Evolutionary conservation across 768 basidiomycete species (phyloP).

Genomic region (Agrocybe praecox): DNA sequence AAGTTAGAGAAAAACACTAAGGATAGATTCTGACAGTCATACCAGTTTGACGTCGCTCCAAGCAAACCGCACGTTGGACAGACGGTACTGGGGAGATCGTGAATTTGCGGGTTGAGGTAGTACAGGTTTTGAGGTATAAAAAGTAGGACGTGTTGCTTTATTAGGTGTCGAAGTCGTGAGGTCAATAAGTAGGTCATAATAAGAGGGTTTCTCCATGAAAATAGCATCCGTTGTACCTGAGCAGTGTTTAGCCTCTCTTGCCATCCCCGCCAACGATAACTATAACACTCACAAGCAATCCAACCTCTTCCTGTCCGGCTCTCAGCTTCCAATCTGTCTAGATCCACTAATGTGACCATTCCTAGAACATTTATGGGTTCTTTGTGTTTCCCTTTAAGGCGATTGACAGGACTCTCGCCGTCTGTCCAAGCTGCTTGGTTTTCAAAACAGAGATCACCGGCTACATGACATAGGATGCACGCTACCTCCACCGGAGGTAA

Average conservation of each 20-base stretch:
- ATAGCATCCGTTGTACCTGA: constrained; percentile 81
- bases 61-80: constrained; percentile 70
- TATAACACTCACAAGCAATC: constrained; percentile 67
- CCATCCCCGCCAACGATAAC: neutral
- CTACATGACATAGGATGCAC: constrained; percentile 75
- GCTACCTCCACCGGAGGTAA: constrained; percentile 80
- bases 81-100: constrained; percentile 49
- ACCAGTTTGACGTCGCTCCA: constrained; percentile 86
- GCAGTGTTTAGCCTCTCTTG: neutral
- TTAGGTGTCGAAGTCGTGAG: constrained; percentile 67
- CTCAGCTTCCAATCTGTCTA: constrained; percentile 62
- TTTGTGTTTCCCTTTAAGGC: constrained; percentile 33
- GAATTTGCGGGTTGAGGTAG: constrained; percentile 31
- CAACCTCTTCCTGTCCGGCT: constrained; percentile 67
- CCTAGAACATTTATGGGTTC: constrained; percentile 72
- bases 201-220: constrained; percentile 77
- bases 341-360: constrained; percentile 77
- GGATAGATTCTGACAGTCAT: constrained; percentile 20
- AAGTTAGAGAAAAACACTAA: neutral
- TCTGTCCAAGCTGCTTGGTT: constrained; percentile 35
- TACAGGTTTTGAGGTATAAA: constrained; percentile 60
- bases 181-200: constrained; percentile 83
- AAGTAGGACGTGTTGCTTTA: constrained; percentile 64
- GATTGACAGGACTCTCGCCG: constrained; percentile 15
- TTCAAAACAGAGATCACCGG: constrained; percentile 52